phyloP scores from a whole-genome alignment of 345 rosid species.

The Eucalyptus rudis region DNA sequence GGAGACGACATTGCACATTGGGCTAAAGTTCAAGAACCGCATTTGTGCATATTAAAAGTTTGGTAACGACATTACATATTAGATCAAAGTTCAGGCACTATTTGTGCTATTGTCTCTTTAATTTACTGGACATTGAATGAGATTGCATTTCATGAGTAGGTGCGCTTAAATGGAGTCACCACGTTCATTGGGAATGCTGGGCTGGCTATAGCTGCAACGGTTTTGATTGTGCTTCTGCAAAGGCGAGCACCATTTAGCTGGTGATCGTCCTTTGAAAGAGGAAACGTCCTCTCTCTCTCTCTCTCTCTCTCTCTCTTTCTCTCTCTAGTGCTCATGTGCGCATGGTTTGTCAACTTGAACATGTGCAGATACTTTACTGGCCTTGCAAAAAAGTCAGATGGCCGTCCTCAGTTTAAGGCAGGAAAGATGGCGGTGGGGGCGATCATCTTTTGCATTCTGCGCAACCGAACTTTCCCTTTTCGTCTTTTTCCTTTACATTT shows the following conservation, averaged over 20 bases:
- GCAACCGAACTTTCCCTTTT: not conserved
- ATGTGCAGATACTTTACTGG: no score
- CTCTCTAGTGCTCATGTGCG: no score
- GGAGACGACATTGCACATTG: rapidly evolving
- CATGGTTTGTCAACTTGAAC: no score
- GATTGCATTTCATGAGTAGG: not conserved
- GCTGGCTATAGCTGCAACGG: not conserved
- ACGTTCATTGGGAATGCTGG: constrained; percentile 8
- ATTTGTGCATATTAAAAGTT: not conserved
- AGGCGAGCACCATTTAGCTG: not conserved
- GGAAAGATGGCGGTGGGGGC: not conserved
- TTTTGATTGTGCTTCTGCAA: constrained; percentile 4
- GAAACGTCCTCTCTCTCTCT: not conserved
- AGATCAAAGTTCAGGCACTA: not conserved
- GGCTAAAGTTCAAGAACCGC: rapidly evolving
- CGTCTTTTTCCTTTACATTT: not conserved
- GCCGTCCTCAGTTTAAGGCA: no score
- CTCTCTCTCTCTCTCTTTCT: not conserved
- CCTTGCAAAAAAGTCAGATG: no score
- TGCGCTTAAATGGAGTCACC: constrained; percentile 24
- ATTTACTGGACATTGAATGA: not conserved
- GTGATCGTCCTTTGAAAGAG: not conserved
- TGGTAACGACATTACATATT: not conserved
- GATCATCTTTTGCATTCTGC: not conserved
- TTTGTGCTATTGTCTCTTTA: not conserved